These are phyloP conservation scores for Aurantiochytrium sp. DNA, from an alignment of 108 stramenopile species.

Conservation along the genomic window DNA sequence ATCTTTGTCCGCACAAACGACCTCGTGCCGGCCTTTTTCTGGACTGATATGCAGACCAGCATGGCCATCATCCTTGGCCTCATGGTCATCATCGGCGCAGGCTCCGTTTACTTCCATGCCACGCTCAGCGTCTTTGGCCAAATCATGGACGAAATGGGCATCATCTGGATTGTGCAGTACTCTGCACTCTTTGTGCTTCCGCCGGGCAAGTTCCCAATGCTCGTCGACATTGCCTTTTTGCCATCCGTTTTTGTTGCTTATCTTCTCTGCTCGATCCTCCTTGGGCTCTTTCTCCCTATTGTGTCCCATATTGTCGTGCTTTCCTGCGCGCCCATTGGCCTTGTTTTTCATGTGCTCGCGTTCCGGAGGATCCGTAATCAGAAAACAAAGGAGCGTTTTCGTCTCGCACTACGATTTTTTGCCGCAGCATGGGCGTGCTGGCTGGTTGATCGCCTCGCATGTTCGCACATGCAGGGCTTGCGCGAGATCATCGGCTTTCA, in stretches of 20 bases:
- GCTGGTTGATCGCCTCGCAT: neutral
- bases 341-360: neutral
- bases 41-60: neutral
- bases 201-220: neutral
- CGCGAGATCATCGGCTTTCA: neutral
- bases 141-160: slow-evolving; percentile 12
- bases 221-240: neutral
- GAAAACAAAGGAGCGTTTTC: neutral
- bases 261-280: neutral
- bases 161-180: neutral
- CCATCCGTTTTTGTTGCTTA: neutral
- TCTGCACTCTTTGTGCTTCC: neutral
- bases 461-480: neutral
- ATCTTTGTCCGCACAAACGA: neutral
- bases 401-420: neutral
- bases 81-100: neutral
- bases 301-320: neutral
- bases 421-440: neutral
- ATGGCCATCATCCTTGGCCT: neutral
- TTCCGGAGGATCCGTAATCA: neutral
- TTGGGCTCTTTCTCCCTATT: neutral
- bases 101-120: neutral
- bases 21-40: neutral
- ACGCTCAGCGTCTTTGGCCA: neutral
- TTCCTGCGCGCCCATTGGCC: neutral